Evolutionary conservation across 805 yeast species (phyloP), one percentile per base, ranked within the genome.

Genomic region (Hanseniaspora singularis): DNA sequence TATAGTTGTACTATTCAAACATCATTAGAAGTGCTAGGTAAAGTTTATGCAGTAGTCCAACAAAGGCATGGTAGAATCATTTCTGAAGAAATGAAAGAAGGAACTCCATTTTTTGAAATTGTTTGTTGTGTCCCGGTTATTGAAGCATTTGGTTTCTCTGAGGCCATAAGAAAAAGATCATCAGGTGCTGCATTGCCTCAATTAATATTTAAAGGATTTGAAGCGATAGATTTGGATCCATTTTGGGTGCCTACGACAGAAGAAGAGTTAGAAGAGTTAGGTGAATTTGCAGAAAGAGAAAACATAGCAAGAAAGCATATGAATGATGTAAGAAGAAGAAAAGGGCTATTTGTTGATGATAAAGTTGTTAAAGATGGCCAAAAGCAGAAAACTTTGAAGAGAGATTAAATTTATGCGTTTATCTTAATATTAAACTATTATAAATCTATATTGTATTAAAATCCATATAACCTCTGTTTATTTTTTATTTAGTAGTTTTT

Each of bases 171-270:
- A 49, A 92, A 86, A 64, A 75, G 75, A 54, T 89, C 98, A 0
- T 84, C 95, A 1, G 99, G 99, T 50, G 95, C 96, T 2, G 98
- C 98, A 2, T 81, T 84, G 56, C 98, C 99, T 0, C 98, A 92
- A 62, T 69, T 92, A 45, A 84, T 88, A 9, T 92, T 89, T 57
- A 73, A 82, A 24, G 97, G 97, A 0, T 92, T 74, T 60, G 92
- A 87, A 56, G 67, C 79, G 52, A 74, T 89, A 43, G 94, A 87
- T 53, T 74, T 81, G 53, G 97, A 92, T 68, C 99, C 99, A 38
- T 92, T 83, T 70, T 92, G 99, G 99, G 95, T 92, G 14, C 99
- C 99, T 12, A 84, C 92, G 2, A 92, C 98, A 0, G 96, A 85
- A 55, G 96, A 87, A 61, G 98, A 92, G 61, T 64, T 92, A 38